Base-by-base conservation (phyloP, 1,139 yeast genomes). In the Eremothecium cymbalariae region DNA sequence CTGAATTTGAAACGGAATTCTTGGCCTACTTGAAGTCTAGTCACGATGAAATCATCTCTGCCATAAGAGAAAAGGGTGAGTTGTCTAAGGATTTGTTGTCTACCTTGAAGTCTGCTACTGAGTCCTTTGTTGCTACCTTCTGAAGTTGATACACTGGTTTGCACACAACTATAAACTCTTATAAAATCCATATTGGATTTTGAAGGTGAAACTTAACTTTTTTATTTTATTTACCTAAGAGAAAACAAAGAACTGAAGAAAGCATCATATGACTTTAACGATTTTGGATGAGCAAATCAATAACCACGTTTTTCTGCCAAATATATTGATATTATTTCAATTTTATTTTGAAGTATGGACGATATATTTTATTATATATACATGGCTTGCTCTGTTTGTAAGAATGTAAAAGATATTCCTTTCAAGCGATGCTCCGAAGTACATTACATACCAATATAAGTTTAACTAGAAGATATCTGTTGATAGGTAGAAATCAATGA, bases 1-100 rank as follows among this genome's bases (percentile, higher is more conserved):
- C 73, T 65, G 85, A 83, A 67, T 93, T 83, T 63, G 99, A 93
- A 79, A 69, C 76, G 60, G 78, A 88, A 60, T 90, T 88, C 90
- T 71, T 83, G 64, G 73, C 94, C 55, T 74, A 77, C 73, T 78
- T 90, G 69, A 82, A 85, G 74, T 67, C 97, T 51, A 85, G 84
- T 72, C 93, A 86, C 69, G 59, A 80, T 54, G 90, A 76, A 48
- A 71, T 93, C 66, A 71, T 88, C 61, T 74, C 75, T 38, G 80
- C 93, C 55, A 85, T 90, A 67, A 80, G 76, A 68, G 77, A 71
- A 59, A 74, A 78, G 71, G 98, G 98, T 74, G 84, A 81, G 70
- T 77, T 90, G 62, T 71, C 94, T 55, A 75, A 83, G 66, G 96
- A 86, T 60, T 69, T 73, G 62, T 76, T 93, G 67, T 94, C 72